Evolutionary conservation across 2,329 filamentous ascomycete species (phyloP), one percentile per base, ranked within the genome.

Genomic region (Phialemonium atrogriseum): DNA sequence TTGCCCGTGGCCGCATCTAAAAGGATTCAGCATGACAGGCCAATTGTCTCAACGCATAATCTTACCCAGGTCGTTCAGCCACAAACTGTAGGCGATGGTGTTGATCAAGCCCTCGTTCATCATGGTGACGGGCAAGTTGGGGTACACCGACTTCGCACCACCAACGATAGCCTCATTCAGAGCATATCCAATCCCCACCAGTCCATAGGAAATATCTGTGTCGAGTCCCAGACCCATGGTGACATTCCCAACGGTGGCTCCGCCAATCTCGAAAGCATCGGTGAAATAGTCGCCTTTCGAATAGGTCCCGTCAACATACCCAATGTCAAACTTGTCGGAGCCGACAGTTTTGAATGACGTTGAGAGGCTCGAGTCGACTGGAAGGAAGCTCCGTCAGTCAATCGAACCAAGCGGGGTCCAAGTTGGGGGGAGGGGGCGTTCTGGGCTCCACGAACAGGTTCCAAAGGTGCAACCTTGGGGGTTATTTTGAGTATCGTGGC

Each of bases 21-120:
- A 1, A 12, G 6, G 11, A 32, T 47, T 26, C 43, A 45, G 34
- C 11, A n/a, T 12, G 13, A 31, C 22, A 43, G 27, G 10, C 10
- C 5, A 19, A 7, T 24, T 18, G 12, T 15, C 11, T 2, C 10
- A 10, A 22, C 1, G 9, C n/a, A 5, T 9, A 23, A 32, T 11
- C 47, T 13, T 41, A 56, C 52, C 47, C 8, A 72, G 51, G 33
- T 75, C 70, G 42, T 75, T 74, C 33, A 75, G 59, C 78, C 79
- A 85, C 14, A 87, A 55, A 36, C 79, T 84, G 56, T 84, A 86
- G 3, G 80, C 79, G 24, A 75, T 70, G 9, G 70, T 71, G 39
- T 73, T 73, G 52, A 84, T 84, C 32, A 73, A 48, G 12, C 73
- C 75, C 35, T 78, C 63, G 25, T 77, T 56, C 24, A 73, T 63